Conservation (phyloP, 1,284 basidiomycete genomes). For the Trichosporon sp. region DNA sequence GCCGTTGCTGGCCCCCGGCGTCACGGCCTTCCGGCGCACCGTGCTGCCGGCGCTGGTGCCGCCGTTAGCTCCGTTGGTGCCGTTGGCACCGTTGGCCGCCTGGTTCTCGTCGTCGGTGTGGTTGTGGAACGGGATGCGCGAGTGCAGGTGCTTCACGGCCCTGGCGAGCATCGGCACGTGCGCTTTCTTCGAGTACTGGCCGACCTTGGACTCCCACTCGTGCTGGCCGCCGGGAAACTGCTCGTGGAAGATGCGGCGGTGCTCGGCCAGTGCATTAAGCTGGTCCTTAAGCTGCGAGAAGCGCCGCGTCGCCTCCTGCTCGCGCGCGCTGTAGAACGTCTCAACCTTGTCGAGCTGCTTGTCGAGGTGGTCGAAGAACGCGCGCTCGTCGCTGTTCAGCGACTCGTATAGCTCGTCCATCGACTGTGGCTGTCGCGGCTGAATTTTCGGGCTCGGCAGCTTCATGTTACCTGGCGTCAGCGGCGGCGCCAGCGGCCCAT, state of each 20-base stretch:
- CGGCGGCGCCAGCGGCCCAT: not conserved
- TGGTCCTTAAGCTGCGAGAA: slow-evolving; percentile 63
- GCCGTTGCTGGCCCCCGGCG: not conserved
- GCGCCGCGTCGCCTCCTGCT: slow-evolving; percentile 61
- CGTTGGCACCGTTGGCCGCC: not conserved
- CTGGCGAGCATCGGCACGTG: slow-evolving; percentile 17
- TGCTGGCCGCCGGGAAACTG: slow-evolving; percentile 37
- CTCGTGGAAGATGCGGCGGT: slow-evolving; percentile 65
- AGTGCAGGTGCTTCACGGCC: slow-evolving; percentile 20
- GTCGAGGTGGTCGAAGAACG: slow-evolving; percentile 72
- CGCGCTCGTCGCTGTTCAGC: slow-evolving; percentile 56
- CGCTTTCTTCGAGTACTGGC: slow-evolving; percentile 9
- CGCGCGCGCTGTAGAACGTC: slow-evolving; percentile 70
- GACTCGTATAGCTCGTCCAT: slow-evolving; percentile 43
- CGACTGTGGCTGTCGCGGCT: slow-evolving; percentile 22
- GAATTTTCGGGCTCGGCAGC: slow-evolving; percentile 31
- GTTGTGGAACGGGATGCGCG: slow-evolving; percentile 23
- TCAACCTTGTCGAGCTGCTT: slow-evolving; percentile 75
- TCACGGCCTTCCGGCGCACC: too few species aligned
- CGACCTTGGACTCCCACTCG: slow-evolving; percentile 44
- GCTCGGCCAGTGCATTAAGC: slow-evolving; percentile 67
- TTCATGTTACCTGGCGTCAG: slow-evolving; percentile 32
- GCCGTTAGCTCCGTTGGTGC: not conserved
- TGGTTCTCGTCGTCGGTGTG: not conserved
- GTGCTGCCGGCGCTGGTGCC: too few species aligned